phyloP scores from a whole-genome alignment of 2,329 filamentous ascomycete species.

The Cadophora luteo-olivacea region DNA sequence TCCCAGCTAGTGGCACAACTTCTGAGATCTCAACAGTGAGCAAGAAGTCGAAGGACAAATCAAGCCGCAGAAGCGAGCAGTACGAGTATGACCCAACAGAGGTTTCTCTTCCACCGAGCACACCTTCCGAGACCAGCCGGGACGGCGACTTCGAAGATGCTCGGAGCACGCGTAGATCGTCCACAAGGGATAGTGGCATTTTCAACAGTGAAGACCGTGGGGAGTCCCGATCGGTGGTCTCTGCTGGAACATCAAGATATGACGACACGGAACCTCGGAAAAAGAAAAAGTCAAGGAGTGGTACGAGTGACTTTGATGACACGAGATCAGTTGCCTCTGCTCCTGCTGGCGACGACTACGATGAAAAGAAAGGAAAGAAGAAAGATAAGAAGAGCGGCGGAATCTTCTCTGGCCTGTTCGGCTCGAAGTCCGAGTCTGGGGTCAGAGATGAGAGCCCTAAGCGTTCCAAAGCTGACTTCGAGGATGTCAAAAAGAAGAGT shows the following conservation, averaged over 20 bases:
- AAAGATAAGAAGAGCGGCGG: constrained; percentile 48
- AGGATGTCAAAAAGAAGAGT: constrained; percentile 43
- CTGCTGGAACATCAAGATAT: constrained; percentile 48
- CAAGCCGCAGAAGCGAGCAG: constrained; percentile 34
- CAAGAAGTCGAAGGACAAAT: constrained; percentile 35
- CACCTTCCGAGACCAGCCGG: constrained; percentile 39
- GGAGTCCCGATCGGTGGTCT: constrained; percentile 57
- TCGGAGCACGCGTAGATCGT: constrained; percentile 45
- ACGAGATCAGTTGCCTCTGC: constrained; percentile 54
- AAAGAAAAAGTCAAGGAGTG: constrained; percentile 48
- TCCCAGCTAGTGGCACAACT: constrained; percentile 21
- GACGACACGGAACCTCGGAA: constrained; percentile 42
- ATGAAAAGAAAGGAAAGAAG: constrained; percentile 46
- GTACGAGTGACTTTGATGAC: constrained; percentile 54
- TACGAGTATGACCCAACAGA: constrained; percentile 42
- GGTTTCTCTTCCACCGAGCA: constrained; percentile 40
- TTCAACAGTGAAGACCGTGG: constrained; percentile 49
- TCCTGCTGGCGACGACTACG: constrained; percentile 45
- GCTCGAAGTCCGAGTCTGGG: constrained; percentile 46
- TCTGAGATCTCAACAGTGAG: constrained; percentile 21
- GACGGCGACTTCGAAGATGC: constrained; percentile 45
- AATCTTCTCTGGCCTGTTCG: constrained; percentile 52
- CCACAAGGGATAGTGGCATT: constrained; percentile 49
- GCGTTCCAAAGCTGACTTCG: constrained; percentile 38
- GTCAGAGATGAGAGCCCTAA: constrained; percentile 38